These are phyloP conservation scores for Luvunga scandens DNA, from an alignment of 345 rosid genomes.

Conservation along the genomic window DNA sequence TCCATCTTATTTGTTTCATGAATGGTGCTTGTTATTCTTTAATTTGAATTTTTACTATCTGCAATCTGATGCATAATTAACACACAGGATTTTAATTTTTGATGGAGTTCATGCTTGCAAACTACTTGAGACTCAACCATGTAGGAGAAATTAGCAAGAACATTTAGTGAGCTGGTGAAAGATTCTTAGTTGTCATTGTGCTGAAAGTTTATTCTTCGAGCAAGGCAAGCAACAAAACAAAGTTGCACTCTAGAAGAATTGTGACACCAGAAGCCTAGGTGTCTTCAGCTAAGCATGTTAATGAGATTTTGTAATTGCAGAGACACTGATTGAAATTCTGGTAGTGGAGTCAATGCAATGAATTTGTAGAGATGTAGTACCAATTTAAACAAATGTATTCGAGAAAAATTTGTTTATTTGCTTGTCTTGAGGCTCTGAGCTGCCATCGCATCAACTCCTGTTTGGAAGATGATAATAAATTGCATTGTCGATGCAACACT, in stretches of 20 bases:
- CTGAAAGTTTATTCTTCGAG: background rate
- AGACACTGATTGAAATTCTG: background rate
- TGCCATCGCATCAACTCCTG: background rate
- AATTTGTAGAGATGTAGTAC: background rate
- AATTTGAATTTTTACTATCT: background rate
- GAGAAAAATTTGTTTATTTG: background rate
- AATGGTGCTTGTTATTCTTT: background rate
- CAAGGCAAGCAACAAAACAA: background rate
- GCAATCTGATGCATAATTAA: background rate
- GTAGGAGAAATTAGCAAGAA: background rate
- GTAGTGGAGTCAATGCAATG: no score
- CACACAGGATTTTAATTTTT: conserved; percentile 1
- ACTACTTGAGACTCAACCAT: background rate
- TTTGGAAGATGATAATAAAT: background rate
- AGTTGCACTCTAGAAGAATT: background rate
- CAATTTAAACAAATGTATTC: background rate
- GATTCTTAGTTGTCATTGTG: background rate
- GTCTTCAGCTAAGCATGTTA: background rate
- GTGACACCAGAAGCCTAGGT: background rate
- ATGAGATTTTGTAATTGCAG: background rate
- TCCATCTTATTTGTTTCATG: background rate
- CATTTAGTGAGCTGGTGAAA: background rate
- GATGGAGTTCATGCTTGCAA: conserved; percentile 1
- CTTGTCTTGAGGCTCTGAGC: background rate
- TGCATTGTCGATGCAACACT: background rate